phyloP scores from a whole-genome alignment of 371 early-diverging fungal genomes.

The Rhizopus microsporus region DNA sequence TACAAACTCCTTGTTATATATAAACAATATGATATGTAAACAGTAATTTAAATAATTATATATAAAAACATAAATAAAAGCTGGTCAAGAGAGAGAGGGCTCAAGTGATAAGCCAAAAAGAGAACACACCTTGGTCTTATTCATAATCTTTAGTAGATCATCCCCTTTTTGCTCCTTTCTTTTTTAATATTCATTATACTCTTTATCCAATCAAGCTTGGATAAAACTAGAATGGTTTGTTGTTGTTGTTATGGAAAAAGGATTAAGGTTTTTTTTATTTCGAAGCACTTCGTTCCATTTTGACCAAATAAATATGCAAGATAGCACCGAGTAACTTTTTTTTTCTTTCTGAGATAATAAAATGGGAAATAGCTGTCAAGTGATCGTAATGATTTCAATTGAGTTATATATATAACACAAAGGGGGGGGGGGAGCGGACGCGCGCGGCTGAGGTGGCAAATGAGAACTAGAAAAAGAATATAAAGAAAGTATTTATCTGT shows the following conservation, averaged over 20 bases:
- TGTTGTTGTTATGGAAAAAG: neutral
- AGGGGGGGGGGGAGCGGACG: neutral
- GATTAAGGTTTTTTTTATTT: constrained; percentile 5
- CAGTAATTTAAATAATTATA: too few relatives aligned
- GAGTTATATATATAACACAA: neutral
- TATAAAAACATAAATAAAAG: neutral
- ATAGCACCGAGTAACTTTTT: constrained; percentile 3
- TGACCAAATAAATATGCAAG: constrained; percentile 7
- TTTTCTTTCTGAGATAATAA: too few relatives aligned
- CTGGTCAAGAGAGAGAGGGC: neutral
- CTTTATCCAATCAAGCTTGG: neutral
- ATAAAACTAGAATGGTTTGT: constrained; percentile 2
- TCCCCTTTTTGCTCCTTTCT: neutral
- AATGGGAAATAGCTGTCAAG: constrained; percentile 9
- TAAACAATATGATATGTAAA: too few relatives aligned
- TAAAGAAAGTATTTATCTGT: neutral
- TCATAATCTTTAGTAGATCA: constrained; percentile 5
- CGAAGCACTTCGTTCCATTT: constrained; percentile 9
- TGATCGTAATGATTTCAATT: constrained; percentile 1
- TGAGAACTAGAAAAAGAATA: too few relatives aligned
- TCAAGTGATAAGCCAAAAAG: neutral
- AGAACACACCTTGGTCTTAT: neutral
- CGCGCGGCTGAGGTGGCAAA: neutral
- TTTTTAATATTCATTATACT: constrained; percentile 3
- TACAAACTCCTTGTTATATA: neutral